Base-by-base conservation (phyloP, 352 stramenopile species). In the Globisporangium parvum region DNA sequence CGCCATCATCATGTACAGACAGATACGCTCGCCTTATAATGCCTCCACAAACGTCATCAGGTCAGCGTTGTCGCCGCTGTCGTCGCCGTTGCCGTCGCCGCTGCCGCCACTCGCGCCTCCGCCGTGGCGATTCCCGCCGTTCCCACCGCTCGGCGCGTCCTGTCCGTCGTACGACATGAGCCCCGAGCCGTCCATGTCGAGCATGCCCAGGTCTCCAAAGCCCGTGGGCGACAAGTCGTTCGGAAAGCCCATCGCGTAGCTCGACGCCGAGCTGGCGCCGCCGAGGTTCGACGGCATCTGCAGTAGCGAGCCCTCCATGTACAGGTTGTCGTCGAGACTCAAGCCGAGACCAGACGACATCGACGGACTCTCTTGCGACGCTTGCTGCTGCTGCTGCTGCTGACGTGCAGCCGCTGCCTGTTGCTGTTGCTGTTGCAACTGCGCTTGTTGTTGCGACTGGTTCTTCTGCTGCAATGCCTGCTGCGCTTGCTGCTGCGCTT, bases 21-120 rank as follows among this genome's bases (percentile, higher is more conserved):
- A 50, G 23, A 55, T n/a, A 8, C 20, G 8, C 20, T 33, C 11
- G 48, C 17, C 55, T 61, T 62, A 81, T 53, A 90, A 69, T 56
- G 76, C 69, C 66, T 90, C 77, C 51, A 88, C 80, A 58, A 90
- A 87, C 47, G 66, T 78, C 74, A 90, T 87, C 45, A 91, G 64
- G 59, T 91, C 78, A 39, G 71, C 73, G 55, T 66, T 71, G 54
- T 86, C 77, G 47, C 75, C 73, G 28, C 60, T 66, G 44, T 69
- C 71, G 65, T 67, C 65, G 56, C 54, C 52, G 48, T 58, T 65
- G 63, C 58, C 65, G 17, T n/a, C 62, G 31, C 57, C 77, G n/a
- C 53, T 59, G 12, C 31, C 31, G 31, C 53, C 61, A 47, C 11
- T 47, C 39, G 39, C 14, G 11, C 48, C 62, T 23, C 63, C 59